phyloP scores from a whole-genome alignment of 176 grass and related monocot genomes.

The Tillandsia leiboldiana region DNA sequence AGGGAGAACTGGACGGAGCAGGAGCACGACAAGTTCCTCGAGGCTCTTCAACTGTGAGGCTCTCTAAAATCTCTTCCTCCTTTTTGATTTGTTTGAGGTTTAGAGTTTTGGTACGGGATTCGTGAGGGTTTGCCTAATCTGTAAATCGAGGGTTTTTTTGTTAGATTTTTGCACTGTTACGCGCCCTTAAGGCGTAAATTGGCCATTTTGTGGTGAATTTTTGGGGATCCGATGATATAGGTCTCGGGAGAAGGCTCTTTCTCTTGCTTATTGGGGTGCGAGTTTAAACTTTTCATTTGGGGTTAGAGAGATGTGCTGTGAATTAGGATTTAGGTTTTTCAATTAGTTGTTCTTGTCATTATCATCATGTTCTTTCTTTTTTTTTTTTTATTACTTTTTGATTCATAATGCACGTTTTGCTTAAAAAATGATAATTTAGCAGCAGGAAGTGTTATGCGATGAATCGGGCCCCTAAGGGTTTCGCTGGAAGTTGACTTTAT shows the following conservation, averaged over 20 bases:
- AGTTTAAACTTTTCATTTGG: not conserved
- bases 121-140: no score
- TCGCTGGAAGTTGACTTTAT: not conserved
- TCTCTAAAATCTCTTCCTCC: not conserved
- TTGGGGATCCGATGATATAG: not conserved
- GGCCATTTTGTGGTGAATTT: not conserved
- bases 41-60: slow-evolving; percentile 7
- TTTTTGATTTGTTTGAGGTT: no score
- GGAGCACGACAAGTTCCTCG: slow-evolving; percentile 13
- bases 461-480: not conserved
- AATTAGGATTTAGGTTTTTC: not conserved
- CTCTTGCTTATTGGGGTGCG: not conserved
- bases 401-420: no score
- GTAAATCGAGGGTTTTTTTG: no score
- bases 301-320: not conserved
- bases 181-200: not conserved
- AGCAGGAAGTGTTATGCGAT: no score
- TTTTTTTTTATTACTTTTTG: not conserved
- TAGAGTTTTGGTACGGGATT: no score
- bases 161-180: no score
- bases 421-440: no score
- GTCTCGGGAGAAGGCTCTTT: not conserved
- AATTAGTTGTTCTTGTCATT: not conserved
- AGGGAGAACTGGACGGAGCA: slow-evolving; percentile 7
- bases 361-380: not conserved